Evolutionary conservation across 2,329 filamentous ascomycete species (phyloP).

Genomic region (Neospermospora avenae): DNA sequence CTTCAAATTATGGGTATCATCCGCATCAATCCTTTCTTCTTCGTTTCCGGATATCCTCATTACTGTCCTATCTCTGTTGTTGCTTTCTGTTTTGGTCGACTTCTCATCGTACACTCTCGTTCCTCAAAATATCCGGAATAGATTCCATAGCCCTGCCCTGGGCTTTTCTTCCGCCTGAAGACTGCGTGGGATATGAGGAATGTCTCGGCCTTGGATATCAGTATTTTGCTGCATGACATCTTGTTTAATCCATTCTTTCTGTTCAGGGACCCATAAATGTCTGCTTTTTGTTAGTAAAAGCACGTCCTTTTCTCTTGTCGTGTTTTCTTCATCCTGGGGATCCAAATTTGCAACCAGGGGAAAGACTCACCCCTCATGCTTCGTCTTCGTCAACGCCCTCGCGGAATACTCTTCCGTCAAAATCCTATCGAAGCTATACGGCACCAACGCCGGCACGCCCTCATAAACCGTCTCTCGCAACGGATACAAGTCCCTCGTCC

Average conservation of each 20-base stretch:
- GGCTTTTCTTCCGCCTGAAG: conserved; percentile 18
- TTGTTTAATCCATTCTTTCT: conserved; percentile 56
- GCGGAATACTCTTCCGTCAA: conserved; percentile 62
- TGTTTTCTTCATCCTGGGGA: too few species aligned
- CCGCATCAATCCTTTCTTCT: too few species aligned
- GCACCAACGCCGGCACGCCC: conserved; percentile 66
- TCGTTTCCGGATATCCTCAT: too few species aligned
- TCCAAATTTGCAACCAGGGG: too few species aligned
- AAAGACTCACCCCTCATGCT: conserved; percentile 56
- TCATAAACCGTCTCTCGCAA: conserved; percentile 73
- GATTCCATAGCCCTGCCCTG: conserved; percentile 21
- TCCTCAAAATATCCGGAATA: conserved; percentile 9
- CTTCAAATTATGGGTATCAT: too few species aligned
- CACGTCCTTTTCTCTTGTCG: too few species aligned
- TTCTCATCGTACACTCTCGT: too few species aligned
- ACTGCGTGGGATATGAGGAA: conserved; percentile 26
- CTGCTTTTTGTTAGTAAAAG: conserved; percentile 39
- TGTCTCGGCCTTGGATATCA: neutral
- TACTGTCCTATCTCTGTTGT: too few species aligned
- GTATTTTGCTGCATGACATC: conserved; percentile 13
- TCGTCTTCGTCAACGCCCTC: conserved; percentile 57
- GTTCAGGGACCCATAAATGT: conserved; percentile 56
- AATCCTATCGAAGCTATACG: conserved; percentile 64
- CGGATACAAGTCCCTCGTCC: conserved; percentile 69
- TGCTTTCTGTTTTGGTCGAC: too few species aligned